These are phyloP conservation scores for Hirschfeldia incana DNA, from an alignment of 345 rosid species.

Conservation along the genomic window DNA sequence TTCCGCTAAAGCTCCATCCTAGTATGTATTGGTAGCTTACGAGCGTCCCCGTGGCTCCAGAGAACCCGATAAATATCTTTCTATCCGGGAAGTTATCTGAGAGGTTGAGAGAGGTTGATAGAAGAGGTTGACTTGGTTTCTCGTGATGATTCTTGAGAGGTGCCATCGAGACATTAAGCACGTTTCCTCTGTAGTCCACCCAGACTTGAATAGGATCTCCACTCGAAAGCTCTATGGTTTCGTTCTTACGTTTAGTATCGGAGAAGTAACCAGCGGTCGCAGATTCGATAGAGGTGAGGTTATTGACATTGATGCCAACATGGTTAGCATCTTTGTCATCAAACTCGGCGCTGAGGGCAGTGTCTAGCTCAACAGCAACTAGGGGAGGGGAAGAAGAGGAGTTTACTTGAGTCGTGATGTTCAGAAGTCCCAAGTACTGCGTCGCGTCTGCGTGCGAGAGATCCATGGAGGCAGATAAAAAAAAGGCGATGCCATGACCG, in stretches of 20 bases:
- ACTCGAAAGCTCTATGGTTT: conserved; percentile 44
- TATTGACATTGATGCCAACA: conserved; percentile 61
- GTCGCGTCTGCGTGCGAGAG: conserved; percentile 21
- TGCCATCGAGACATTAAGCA: conserved; percentile 50
- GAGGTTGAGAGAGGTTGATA: conserved; percentile 48
- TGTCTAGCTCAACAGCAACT: conserved; percentile 63
- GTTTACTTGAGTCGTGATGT: conserved; percentile 37
- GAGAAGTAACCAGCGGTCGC: conserved; percentile 45
- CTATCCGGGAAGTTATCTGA: conserved; percentile 41
- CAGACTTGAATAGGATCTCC: conserved; percentile 52
- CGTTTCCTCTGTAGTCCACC: conserved; percentile 56
- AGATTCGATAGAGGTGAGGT: conserved; percentile 40
- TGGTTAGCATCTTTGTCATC: conserved; percentile 51
- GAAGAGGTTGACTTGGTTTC: conserved; percentile 54
- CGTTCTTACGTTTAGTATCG: conserved; percentile 14
- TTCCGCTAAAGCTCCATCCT: conserved; percentile 64
- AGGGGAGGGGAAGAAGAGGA: conserved; percentile 51
- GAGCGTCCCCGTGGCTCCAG: conserved; percentile 52
- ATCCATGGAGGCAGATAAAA: conserved; percentile 41
- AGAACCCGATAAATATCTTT: conserved; percentile 59
- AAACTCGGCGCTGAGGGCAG: conserved; percentile 47
- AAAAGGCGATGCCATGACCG: conserved; percentile 52
- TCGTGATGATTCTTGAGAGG: conserved; percentile 3
- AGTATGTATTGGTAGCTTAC: conserved; percentile 51
- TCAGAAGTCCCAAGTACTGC: conserved; percentile 54